A percentile compares a stretch with the other conserved stretches of the same genome.
phyloP scores from a whole-genome alignment of 179 eudicot genomes.

The Beta corolliflora region DNA sequence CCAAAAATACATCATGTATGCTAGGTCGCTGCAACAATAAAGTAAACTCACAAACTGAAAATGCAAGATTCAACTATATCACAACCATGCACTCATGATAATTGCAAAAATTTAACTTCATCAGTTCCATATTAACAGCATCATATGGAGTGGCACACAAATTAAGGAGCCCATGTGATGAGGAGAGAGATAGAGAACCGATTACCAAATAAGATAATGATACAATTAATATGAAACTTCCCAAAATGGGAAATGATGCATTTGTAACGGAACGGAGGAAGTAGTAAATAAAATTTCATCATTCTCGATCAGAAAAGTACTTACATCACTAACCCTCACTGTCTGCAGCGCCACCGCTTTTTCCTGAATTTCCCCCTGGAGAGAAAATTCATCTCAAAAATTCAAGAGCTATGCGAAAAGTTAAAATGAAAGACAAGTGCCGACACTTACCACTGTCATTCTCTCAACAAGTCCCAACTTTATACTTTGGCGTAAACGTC shows the following conservation, averaged over 20 bases:
- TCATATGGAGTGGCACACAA: no score
- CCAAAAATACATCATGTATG: conserved; percentile 3
- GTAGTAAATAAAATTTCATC: background rate
- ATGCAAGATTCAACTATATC: background rate
- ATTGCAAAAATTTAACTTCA: background rate
- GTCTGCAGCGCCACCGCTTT: conserved; percentile 72
- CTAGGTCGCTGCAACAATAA: background rate
- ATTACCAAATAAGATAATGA: no score
- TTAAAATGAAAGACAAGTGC: conserved; percentile 5
- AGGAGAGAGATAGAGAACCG: no score
- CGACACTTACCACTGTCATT: conserved; percentile 78
- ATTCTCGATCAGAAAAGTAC: conserved; percentile 21
- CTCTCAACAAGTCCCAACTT: conserved; percentile 80
- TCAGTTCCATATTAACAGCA: no score
- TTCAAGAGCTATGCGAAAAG: background rate
- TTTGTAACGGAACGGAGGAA: no score
- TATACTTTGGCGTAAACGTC: conserved; percentile 92
- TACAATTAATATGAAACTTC: no score
- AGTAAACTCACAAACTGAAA: background rate
- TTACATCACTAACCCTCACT: conserved; percentile 77
- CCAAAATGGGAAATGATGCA: no score
- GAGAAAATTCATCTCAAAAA: conserved; percentile 11
- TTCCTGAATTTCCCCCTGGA: conserved; percentile 89
- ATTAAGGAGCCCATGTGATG: no score
- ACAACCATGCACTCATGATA: background rate